phyloP scores from a whole-genome alignment of 2,329 filamentous ascomycete genomes.

The Orbilia oligospora region DNA sequence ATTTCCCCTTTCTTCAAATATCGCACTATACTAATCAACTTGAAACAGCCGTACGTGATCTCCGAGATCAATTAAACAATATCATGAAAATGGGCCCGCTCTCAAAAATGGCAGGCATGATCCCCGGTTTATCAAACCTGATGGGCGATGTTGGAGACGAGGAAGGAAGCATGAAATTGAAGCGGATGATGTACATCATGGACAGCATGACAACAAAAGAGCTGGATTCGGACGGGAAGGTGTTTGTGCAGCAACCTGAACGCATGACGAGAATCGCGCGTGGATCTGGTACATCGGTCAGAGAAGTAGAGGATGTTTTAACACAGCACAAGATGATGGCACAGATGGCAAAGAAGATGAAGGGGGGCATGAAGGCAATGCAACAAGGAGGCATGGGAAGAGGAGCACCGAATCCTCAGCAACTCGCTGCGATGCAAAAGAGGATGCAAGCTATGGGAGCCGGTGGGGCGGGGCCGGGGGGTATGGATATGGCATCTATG shows the following conservation, averaged over 20 bases:
- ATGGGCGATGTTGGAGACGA: slow-evolving; percentile 98
- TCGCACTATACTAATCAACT: neutral
- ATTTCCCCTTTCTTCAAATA: neutral
- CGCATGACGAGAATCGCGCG: slow-evolving; percentile 92
- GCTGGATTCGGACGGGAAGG: slow-evolving; percentile 93
- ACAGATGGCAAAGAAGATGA: slow-evolving; percentile 99
- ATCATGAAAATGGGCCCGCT: slow-evolving; percentile 99
- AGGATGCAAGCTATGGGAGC: slow-evolving; percentile 91
- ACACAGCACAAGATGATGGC: slow-evolving; percentile 99
- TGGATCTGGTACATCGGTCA: slow-evolving; percentile 90
- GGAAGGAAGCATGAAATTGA: slow-evolving; percentile 91
- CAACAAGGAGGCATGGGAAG: slow-evolving; percentile 91
- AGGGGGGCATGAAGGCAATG: slow-evolving; percentile 97
- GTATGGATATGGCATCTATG: slow-evolving; percentile 81
- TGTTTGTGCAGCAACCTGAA: slow-evolving; percentile 91
- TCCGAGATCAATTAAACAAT: slow-evolving; percentile 94
- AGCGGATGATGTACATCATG: slow-evolving; percentile 99
- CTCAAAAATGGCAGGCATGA: slow-evolving; percentile 98
- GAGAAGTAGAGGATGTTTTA: slow-evolving; percentile 95
- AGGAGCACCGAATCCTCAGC: slow-evolving; percentile 91
- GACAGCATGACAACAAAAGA: slow-evolving; percentile 98
- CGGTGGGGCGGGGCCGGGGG: slow-evolving; percentile 74
- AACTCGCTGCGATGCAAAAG: slow-evolving; percentile 98
- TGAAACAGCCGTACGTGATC: slow-evolving; percentile 80
- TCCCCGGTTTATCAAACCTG: slow-evolving; percentile 91